Evolutionary conservation across 2,329 filamentous ascomycete genomes (phyloP).

Genomic region (Chrysosporium keratinophilum): DNA sequence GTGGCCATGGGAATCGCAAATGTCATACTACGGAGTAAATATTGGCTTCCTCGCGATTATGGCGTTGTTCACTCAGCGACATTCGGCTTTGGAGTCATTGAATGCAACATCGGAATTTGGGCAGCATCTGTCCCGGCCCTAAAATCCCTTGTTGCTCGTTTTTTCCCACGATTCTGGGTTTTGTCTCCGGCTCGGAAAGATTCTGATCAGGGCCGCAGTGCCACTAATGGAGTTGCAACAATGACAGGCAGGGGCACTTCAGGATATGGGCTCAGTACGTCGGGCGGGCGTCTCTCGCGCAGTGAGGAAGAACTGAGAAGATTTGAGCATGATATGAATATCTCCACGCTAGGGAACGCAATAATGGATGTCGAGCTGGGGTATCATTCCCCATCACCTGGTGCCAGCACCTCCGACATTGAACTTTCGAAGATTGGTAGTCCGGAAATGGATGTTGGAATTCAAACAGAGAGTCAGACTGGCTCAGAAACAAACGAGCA

Average conservation of each 20-base stretch:
- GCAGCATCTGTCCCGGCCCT: slow-evolving; percentile 11
- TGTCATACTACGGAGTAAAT: background rate
- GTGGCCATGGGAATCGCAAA: slow-evolving; percentile 3
- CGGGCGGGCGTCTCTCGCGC: background rate
- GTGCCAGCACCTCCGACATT: too few species aligned
- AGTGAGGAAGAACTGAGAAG: slow-evolving; percentile 11
- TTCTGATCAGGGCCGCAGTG: background rate
- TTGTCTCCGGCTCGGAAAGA: background rate
- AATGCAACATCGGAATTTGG: slow-evolving; percentile 13
- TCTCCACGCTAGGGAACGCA: background rate
- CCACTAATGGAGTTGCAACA: background rate
- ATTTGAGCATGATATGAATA: slow-evolving; percentile 13
- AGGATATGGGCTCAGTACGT: background rate
- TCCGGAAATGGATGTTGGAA: too few species aligned
- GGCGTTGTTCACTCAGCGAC: background rate
- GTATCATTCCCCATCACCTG: background rate
- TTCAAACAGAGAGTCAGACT: too few species aligned
- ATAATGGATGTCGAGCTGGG: background rate
- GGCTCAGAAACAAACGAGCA: too few species aligned
- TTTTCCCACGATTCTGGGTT: slow-evolving; percentile 12
- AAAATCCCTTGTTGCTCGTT: slow-evolving; percentile 11
- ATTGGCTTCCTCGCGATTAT: background rate
- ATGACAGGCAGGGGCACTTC: background rate
- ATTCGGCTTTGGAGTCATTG: slow-evolving; percentile 11
- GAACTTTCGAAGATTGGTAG: too few species aligned